phyloP scores from a whole-genome alignment of 495 filamentous ascomycete genomes.

The Penicillium robsamsonii region DNA sequence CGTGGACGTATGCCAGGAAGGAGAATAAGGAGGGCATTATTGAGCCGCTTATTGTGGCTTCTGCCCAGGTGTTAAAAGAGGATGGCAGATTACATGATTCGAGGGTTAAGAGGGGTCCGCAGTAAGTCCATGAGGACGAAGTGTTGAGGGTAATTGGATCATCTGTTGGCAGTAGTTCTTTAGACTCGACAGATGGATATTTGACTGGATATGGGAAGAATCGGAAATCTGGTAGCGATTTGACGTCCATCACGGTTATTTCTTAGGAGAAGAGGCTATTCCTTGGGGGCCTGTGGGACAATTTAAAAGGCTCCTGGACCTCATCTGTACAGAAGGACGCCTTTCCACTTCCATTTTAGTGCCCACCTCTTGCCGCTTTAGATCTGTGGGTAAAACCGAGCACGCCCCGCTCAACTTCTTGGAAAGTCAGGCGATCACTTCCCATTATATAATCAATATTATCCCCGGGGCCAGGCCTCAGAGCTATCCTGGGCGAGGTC shows the following conservation, averaged over 20 bases:
- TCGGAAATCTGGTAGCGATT: slow-evolving; percentile 15
- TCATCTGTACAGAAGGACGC: no score
- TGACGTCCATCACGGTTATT: slow-evolving; percentile 10
- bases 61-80: slow-evolving; percentile 27
- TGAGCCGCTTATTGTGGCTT: slow-evolving; percentile 21
- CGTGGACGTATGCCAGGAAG: slow-evolving; percentile 23
- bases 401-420: no score
- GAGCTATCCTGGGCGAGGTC: no score
- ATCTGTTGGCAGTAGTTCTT: background rate
- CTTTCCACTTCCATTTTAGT: no score
- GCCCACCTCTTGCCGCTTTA: no score
- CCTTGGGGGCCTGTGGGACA: background rate
- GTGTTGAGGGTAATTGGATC: slow-evolving; percentile 18
- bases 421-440: no score
- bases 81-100: slow-evolving; percentile 16
- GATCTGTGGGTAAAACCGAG: no score
- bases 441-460: no score
- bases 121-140: slow-evolving; percentile 28
- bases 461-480: no score
- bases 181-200: background rate
- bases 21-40: slow-evolving; percentile 18
- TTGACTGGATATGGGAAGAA: slow-evolving; percentile 11
- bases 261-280: background rate
- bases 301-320: background rate
- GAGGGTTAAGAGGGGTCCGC: slow-evolving; percentile 24